Conservation (phyloP, 2,329 filamentous ascomycete species). For the Fusarium miscanthi region DNA sequence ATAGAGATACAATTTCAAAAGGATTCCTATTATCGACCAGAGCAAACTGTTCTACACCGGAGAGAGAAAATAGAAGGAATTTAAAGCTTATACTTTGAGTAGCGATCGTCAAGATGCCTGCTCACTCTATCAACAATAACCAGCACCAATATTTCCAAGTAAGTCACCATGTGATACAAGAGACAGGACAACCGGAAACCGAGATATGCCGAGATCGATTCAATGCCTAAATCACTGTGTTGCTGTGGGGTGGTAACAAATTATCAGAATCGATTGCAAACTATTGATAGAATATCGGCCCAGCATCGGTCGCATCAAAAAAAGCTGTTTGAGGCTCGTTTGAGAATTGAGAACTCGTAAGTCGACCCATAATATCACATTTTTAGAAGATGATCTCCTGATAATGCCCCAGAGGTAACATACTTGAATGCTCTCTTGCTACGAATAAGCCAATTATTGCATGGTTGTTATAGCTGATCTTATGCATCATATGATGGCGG, state of each 20-base stretch:
- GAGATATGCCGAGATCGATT: neutral
- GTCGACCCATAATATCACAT: neutral
- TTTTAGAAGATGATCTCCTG: neutral
- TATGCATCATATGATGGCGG: slow-evolving; percentile 5
- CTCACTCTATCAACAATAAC: neutral
- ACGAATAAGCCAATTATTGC: neutral
- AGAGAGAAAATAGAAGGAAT: no score
- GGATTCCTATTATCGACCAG: accelerated
- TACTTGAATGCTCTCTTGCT: neutral
- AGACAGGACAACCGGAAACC: neutral
- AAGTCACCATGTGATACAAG: neutral
- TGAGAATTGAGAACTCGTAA: neutral
- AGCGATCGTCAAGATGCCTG: neutral
- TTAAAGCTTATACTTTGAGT: neutral
- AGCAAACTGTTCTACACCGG: accelerated
- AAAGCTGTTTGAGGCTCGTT: neutral
- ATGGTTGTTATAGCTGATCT: neutral
- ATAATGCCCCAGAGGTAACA: neutral
- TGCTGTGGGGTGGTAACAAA: neutral
- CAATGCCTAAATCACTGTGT: neutral
- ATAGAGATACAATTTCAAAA: accelerated
- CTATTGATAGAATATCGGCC: neutral
- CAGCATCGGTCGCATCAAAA: neutral
- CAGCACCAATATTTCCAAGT: neutral
- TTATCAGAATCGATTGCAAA: neutral